phyloP scores from a whole-genome alignment of 257 asterid species.

The Salvia rosmarinus region DNA sequence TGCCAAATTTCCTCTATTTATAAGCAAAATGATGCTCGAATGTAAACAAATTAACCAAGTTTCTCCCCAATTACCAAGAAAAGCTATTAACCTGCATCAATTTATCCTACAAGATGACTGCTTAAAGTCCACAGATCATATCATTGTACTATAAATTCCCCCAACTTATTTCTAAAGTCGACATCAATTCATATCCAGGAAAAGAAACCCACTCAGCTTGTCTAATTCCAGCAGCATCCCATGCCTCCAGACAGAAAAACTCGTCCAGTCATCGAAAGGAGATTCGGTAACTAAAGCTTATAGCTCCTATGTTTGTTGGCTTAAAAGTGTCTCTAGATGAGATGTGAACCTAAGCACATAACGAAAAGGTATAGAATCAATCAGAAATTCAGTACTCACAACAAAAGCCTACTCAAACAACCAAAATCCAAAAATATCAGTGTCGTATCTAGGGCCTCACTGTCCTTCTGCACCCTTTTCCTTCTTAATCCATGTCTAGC shows the following conservation, averaged over 20 bases:
- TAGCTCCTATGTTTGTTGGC: conserved; percentile 5
- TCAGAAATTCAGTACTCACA: neutral
- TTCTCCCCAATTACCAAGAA: conserved; percentile 5
- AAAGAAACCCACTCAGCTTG: neutral
- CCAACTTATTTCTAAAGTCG: conserved; percentile 3
- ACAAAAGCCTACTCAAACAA: conserved; percentile 8
- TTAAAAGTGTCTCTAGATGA: neutral
- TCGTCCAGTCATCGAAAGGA: neutral
- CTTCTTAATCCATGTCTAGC: conserved; percentile 14
- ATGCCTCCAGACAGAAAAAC: conserved; percentile 1
- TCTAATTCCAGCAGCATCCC: conserved; percentile 4
- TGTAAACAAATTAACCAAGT: neutral
- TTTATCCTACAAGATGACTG: neutral
- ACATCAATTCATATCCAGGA: conserved; percentile 16
- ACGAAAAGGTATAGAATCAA: neutral
- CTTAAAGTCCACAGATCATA: conserved; percentile 4
- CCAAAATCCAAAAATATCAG: neutral
- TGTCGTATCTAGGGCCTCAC: neutral
- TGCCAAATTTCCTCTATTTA: neutral
- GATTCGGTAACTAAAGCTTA: neutral
- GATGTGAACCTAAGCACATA: neutral
- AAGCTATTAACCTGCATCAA: conserved; percentile 8
- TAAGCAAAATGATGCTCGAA: neutral
- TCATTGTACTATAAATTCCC: neutral
- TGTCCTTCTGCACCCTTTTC: neutral